Evolutionary conservation across 306 rosid species (phyloP), one percentile per base, ranked within the genome.

Genomic region (Astragalus membranaceus): DNA sequence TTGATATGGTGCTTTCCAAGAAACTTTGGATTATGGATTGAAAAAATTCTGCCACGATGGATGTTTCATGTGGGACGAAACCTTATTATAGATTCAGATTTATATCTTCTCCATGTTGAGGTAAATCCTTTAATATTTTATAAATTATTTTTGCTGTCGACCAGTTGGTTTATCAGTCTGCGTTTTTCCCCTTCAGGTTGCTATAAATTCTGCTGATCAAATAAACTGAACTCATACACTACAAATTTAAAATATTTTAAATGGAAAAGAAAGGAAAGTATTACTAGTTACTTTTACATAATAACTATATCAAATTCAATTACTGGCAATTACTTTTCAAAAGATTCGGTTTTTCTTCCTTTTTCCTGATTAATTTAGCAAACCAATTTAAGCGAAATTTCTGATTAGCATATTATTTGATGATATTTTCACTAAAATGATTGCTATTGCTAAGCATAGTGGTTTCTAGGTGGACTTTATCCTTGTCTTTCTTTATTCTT

Each of bases 31-130:
- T 0, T 68, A 26, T 89, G 92, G 97, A 76, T 88, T 10, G 88
- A 88, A 74, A 87, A 80, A 80, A 44, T 90, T 75, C 83, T 87
- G 59, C 98, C 97, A 3, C 75, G 97, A 64, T 94, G 98, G 98
- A 77, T 94, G 3, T 88, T 87, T 78, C 98, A 94, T 78, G 11
- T 90, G n/a, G 80, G 89, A 71, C 96, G 85, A 71, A 94, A 90
- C 86, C 82, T 87, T 67, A 54, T 94, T 69, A 73, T 94, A 53
- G 98, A 94, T 84, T 94, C 98, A 12, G 98, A 90, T 81, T 83
- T 91, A 50, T 86, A 85, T 80, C 94, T 94, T 77, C 97, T 94
- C 75, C 98, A 94, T 69, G 50, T 90, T 73, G 95, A 94, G 98
- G 98, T 94, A 77, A 79, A 11, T 81, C 67, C 56, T 57, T 39